phyloP scores from a whole-genome alignment of 345 rosid species.

The Turnera subulata region DNA sequence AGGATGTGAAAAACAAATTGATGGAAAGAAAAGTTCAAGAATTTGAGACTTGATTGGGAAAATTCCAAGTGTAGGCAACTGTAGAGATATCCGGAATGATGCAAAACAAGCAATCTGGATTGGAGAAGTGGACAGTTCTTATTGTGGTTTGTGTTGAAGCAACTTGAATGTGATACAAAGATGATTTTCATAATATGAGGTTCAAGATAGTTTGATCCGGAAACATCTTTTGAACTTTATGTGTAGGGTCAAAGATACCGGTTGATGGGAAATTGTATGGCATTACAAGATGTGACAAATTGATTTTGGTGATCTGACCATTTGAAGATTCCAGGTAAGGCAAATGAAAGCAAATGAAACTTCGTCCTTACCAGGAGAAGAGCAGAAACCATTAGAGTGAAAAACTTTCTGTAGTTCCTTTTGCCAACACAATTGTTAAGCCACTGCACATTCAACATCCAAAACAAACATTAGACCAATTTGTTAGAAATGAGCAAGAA shows the following conservation, averaged over 20 bases:
- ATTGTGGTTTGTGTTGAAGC: background rate
- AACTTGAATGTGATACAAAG: background rate
- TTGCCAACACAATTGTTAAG: slow-evolving; percentile 93
- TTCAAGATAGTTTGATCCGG: no score
- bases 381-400: slow-evolving; percentile 84
- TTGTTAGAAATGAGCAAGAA: background rate
- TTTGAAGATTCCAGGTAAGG: slow-evolving; percentile 20
- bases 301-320: slow-evolving; percentile 9
- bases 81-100: background rate
- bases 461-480: slow-evolving; percentile 14
- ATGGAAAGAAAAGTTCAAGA: slow-evolving; percentile 11
- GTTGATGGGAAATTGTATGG: background rate
- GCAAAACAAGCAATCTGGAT: background rate
- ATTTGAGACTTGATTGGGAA: slow-evolving; percentile 7
- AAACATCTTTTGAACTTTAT: background rate
- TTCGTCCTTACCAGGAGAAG: slow-evolving; percentile 69
- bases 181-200: no score
- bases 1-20: slow-evolving; percentile 10
- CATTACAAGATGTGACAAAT: background rate
- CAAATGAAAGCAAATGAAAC: slow-evolving; percentile 17
- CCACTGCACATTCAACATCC: slow-evolving; percentile 56
- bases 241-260: background rate
- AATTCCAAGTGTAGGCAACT: background rate
- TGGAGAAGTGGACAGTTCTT: no score
- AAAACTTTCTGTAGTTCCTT: slow-evolving; percentile 81